A percentile compares a stretch with the other conserved stretches of the same genome.
phyloP scores from a whole-genome alignment of 73 alveolate species.

The Tetrahymena malaccensis region DNA sequence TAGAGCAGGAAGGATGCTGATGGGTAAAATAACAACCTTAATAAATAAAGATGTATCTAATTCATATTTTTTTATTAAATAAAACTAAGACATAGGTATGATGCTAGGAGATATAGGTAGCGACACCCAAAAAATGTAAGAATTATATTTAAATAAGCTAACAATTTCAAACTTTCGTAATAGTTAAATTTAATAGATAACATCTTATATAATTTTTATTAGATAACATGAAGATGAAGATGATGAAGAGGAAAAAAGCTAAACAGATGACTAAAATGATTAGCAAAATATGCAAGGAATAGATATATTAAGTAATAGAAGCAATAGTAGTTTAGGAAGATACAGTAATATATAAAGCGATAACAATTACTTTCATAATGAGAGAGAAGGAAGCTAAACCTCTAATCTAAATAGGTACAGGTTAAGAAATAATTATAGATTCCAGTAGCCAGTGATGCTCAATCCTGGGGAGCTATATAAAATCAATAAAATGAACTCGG shows the following conservation, averaged over 20 bases:
- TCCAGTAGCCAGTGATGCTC: not conserved
- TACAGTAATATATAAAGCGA: not conserved
- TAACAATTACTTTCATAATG: not conserved
- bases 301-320: not conserved
- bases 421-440: not conserved
- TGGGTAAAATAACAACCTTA: not conserved
- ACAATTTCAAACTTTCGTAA: not conserved
- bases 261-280: not conserved
- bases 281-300: not conserved
- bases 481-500: not conserved
- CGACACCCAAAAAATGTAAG: not conserved
- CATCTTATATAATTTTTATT: too few relatives aligned
- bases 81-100: not conserved
- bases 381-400: not conserved
- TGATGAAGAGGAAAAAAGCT: not conserved
- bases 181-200: too few relatives aligned
- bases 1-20: slow-evolving; percentile 64
- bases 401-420: not conserved
- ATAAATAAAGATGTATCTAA: not conserved
- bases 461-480: not conserved
- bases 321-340: not conserved
- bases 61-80: not conserved
- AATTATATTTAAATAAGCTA: not conserved
- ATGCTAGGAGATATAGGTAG: not conserved
- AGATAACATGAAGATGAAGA: not conserved